phyloP scores from a whole-genome alignment of 139 green algal species.

The Chlorella ohadii region DNA sequence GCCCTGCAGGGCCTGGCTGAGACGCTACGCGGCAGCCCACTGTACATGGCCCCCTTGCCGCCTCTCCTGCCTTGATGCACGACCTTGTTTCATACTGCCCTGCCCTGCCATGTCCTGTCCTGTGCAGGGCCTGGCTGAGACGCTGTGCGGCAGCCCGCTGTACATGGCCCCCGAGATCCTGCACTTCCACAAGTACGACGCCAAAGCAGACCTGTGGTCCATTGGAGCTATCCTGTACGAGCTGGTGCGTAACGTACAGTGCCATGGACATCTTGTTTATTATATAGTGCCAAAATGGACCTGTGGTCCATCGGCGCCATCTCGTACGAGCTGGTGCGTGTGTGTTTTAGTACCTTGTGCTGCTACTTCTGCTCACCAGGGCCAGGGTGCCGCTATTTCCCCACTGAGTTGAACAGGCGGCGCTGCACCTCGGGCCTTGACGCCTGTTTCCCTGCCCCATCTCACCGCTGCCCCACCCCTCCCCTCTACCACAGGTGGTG shows the following conservation, averaged over 20 bases:
- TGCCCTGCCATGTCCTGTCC: background rate
- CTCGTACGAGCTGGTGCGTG: constrained; percentile 80
- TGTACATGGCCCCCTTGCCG: constrained; percentile 99
- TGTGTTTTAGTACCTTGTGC: background rate
- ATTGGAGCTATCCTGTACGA: constrained; percentile 97
- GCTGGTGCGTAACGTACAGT: constrained; percentile 75
- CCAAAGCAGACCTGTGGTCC: constrained; percentile 95
- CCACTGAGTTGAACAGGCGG: too few relatives aligned
- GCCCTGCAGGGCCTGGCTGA: constrained; percentile 82
- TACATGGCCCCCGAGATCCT: constrained; percentile 99
- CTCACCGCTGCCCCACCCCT: too few relatives aligned
- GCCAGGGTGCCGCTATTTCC: too few relatives aligned
- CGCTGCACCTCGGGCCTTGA: too few relatives aligned
- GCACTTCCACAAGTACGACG: constrained; percentile 76
- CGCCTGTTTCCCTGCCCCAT: too few relatives aligned
- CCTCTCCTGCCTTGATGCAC: too few relatives aligned
- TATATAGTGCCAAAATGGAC: constrained; percentile 87
- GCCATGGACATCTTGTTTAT: constrained; percentile 94
- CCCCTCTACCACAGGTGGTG: constrained; percentile 32
- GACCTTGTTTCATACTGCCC: too few relatives aligned
- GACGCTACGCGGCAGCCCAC: constrained; percentile 94
- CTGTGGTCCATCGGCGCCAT: constrained; percentile 97
- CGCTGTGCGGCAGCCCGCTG: constrained; percentile 94
- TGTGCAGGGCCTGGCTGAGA: constrained; percentile 88
- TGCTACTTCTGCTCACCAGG: too few relatives aligned